Evolutionary conservation across 1,284 basidiomycete genomes (phyloP).

Genomic region (Melanopsichium pennsylvanicum): DNA sequence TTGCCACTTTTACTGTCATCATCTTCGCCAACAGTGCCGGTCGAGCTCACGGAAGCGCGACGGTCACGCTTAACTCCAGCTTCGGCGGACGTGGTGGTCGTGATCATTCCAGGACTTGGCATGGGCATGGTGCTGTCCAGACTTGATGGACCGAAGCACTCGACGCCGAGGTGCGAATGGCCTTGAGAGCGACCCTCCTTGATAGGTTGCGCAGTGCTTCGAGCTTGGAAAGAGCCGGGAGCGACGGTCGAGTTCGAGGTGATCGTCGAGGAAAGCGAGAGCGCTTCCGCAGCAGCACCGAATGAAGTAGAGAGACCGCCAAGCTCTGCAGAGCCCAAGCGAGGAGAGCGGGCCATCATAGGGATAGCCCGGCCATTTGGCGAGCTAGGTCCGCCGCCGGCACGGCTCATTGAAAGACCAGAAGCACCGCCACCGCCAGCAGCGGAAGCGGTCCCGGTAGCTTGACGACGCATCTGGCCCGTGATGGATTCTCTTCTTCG

Average conservation of each 20-base stretch:
- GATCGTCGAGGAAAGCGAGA: slow-evolving; percentile 47
- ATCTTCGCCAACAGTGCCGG: slow-evolving; percentile 70
- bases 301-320: slow-evolving; percentile 57
- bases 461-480: slow-evolving; percentile 50
- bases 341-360: slow-evolving; percentile 33
- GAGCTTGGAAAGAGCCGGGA: slow-evolving; percentile 34
- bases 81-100: slow-evolving; percentile 9
- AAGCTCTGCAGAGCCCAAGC: slow-evolving; percentile 34
- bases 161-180: slow-evolving; percentile 57
- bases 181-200: slow-evolving; percentile 43
- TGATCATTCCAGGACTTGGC: slow-evolving; percentile 40
- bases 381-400: slow-evolving; percentile 24
- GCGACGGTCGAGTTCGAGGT: slow-evolving; percentile 45
- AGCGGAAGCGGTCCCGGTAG: slow-evolving; percentile 42
- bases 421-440: slow-evolving; percentile 50
- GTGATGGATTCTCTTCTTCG: slow-evolving; percentile 55
- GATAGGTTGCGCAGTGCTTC: slow-evolving; percentile 34
- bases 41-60: slow-evolving; percentile 64
- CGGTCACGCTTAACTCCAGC: slow-evolving; percentile 57
- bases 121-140: slow-evolving; percentile 46
- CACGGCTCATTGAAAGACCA: slow-evolving; percentile 36
- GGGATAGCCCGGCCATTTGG: slow-evolving; percentile 47
- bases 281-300: slow-evolving; percentile 60
- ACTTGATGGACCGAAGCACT: slow-evolving; percentile 55
- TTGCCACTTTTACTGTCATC: slow-evolving; percentile 68